Percentiles rank a stretch among this genome's conserved stretches.
Evolutionary conservation across 208 protist species (phyloP).

Genomic region (Naegleria gruberi): DNA sequence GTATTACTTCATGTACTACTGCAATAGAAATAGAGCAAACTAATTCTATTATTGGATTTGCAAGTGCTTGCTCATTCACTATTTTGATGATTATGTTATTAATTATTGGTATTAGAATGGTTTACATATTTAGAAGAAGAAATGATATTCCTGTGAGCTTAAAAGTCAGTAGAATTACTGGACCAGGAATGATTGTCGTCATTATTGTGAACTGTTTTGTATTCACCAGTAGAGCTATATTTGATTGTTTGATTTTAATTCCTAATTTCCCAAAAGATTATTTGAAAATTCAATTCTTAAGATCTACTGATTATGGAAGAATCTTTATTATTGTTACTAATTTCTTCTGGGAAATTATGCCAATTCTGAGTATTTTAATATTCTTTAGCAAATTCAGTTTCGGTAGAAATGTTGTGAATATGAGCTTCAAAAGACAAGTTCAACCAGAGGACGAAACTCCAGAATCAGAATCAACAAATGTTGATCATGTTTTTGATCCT

Average conservation of each 20-base stretch:
- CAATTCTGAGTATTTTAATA: constrained; percentile 4
- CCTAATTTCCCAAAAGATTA: neutral
- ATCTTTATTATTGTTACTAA: neutral
- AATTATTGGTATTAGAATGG: neutral
- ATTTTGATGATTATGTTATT: neutral
- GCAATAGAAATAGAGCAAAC: neutral
- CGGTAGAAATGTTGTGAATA: neutral
- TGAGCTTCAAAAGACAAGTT: neutral
- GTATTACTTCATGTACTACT: neutral
- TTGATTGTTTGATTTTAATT: neutral
- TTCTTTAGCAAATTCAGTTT: neutral
- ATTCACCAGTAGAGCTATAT: neutral
- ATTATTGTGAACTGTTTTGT: constrained; percentile 4
- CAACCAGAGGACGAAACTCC: neutral
- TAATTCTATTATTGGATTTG: neutral
- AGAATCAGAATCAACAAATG: neutral
- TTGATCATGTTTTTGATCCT: neutral
- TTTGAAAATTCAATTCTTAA: neutral
- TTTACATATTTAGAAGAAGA: neutral
- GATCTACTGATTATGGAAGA: neutral
- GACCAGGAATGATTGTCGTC: neutral
- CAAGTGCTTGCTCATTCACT: neutral
- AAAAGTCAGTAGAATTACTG: neutral
- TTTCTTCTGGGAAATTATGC: neutral
- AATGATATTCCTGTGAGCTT: neutral